Percentiles rank a stretch among this genome's conserved stretches.
Conservation (phyloP, 352 stramenopile species). For the Globisporangium lucens region DNA sequence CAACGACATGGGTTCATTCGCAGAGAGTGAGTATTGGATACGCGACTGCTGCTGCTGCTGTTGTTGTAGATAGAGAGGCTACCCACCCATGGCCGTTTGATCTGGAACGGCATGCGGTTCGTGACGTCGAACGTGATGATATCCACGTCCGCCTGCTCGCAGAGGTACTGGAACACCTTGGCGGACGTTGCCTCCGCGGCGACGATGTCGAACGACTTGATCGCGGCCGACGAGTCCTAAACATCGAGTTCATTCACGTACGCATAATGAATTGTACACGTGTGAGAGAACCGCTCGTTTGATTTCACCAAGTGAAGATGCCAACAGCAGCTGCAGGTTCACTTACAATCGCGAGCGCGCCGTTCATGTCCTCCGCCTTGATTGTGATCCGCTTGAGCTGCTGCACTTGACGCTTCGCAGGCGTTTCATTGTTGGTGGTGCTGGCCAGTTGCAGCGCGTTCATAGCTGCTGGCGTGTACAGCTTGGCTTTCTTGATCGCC, state of each 20-base stretch:
- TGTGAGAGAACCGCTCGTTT: background rate
- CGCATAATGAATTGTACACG: background rate
- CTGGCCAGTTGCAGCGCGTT: conserved; percentile 46
- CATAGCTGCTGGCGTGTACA: conserved; percentile 40
- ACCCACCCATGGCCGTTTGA: conserved; percentile 74
- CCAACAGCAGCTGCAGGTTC: background rate
- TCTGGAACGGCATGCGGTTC: conserved; percentile 72
- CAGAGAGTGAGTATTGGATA: background rate
- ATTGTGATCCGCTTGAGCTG: conserved; percentile 76
- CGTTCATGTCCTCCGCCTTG: conserved; percentile 70
- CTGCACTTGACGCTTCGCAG: conserved; percentile 29
- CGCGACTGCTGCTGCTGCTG: background rate
- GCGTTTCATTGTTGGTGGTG: conserved; percentile 9
- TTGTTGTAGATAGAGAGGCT: background rate
- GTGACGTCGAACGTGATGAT: conserved; percentile 82
- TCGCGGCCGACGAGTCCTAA: conserved; percentile 44
- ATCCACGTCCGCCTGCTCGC: conserved; percentile 75
- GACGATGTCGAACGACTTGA: conserved; percentile 80
- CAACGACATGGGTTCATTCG: conserved; percentile 3
- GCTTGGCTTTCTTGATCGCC: conserved; percentile 59
- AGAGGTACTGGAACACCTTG: conserved; percentile 84
- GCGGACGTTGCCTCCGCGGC: conserved; percentile 54
- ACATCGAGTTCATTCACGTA: background rate
- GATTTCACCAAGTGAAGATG: background rate
- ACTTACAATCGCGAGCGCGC: conserved; percentile 56